Percentiles rank a stretch among this genome's conserved stretches.
Evolutionary conservation across 371 early-diverging fungal species (phyloP).

Genomic region (Zopfochytrium polystomum): DNA sequence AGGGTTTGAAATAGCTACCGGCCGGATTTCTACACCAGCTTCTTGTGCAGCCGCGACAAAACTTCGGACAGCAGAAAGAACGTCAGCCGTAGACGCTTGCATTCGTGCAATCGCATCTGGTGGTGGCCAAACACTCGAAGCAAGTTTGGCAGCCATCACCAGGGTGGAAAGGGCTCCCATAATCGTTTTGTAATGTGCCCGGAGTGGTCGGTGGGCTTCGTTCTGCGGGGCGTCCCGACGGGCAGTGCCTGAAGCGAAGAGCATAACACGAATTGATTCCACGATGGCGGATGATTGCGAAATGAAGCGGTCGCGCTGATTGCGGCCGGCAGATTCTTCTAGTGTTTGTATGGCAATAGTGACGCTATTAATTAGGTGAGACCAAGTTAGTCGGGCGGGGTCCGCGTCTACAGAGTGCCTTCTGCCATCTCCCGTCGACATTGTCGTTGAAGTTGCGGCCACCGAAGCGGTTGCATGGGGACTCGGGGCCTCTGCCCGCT

Average conservation of each 20-base stretch:
- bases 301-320: constrained; percentile 34
- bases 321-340: constrained; percentile 53
- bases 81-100: constrained; percentile 55
- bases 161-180: constrained; percentile 79
- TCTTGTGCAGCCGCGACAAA: constrained; percentile 76
- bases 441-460: constrained; percentile 8
- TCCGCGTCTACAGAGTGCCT: constrained; percentile 11
- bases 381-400: constrained; percentile 53
- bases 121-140: constrained; percentile 76
- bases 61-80: constrained; percentile 68
- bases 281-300: constrained; percentile 59
- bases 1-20: not conserved
- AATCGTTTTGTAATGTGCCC: constrained; percentile 68
- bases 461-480: not conserved
- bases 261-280: constrained; percentile 75
- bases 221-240: constrained; percentile 40
- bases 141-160: constrained; percentile 75
- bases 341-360: constrained; percentile 61
- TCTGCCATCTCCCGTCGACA: constrained; percentile 3
- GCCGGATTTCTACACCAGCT: constrained; percentile 49
- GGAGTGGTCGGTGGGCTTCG: constrained; percentile 38
- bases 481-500: constrained; percentile 8
- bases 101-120: constrained; percentile 54
- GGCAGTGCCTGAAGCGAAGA: constrained; percentile 43
- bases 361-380: constrained; percentile 58